Evolutionary conservation across 352 stramenopile species (phyloP), one percentile per base, ranked within the genome.

Genomic region (Globisporangium solare): DNA sequence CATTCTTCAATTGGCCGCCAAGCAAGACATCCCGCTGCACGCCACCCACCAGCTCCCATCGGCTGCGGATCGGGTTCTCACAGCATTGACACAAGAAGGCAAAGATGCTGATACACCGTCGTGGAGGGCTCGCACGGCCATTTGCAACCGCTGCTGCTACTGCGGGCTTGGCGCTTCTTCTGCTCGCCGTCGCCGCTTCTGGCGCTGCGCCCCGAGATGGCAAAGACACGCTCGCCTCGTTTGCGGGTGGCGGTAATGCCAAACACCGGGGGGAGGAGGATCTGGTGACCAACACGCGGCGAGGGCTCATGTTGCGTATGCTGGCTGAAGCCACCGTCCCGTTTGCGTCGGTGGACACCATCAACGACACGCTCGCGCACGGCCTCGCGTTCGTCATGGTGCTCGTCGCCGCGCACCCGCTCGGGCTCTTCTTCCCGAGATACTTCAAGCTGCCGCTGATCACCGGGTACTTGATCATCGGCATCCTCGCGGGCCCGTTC

Each of bases 401-500:
- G 49, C 64, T 85, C 24, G 56, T 75, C 41, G 74, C 74, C 12
- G 77, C 74, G 18, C 75, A 86, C 53, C 77, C 77, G 18, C 69
- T 88, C 39, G 77, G 73, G 31, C 56, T 83, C 31, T 78, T 81
- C 58, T 85, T 87, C 57, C 77, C 77, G 13, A 68, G 64, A 50
- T 73, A 71, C 56, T 71, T 85, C 60, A 76, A 73, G 42, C 64
- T 87, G 10, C 77, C 77, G 31, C 61, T 87, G 15, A 85, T 88
- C 52, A 88, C 77, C 17, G 77, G 77, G 4, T 88, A 88, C 54
- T 64, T 88, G 45, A 60, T 88, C 24, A 67, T 84, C 32, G 77
- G 77, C 43, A 71, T 88, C 39, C 57, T 82, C 43, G 67, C 77
- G 12, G 77, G 77, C 0, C 77, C 77, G 31, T 88, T 88, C 58